These are phyloP conservation scores for Forsythia suspensa DNA, from an alignment of 257 asterid genomes.

Conservation along the genomic window DNA sequence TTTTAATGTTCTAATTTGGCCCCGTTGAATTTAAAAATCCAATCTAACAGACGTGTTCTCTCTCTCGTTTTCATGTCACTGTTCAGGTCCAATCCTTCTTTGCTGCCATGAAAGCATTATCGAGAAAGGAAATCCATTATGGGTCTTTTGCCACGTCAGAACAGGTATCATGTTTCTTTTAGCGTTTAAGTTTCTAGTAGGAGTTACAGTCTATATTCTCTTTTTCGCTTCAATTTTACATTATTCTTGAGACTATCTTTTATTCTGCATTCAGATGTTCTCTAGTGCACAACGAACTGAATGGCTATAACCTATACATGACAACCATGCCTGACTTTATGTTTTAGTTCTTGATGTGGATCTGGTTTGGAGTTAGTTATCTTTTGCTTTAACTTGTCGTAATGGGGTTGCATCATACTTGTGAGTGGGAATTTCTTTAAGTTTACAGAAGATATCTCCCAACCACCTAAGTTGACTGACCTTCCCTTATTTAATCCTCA, in stretches of 20 bases:
- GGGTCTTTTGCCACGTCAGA: slow-evolving; percentile 80
- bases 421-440: neutral
- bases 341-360: neutral
- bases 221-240: neutral
- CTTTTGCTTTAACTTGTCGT: neutral
- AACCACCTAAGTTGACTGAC: neutral
- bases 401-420: neutral
- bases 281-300: neutral
- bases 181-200: neutral
- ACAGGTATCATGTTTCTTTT: slow-evolving; percentile 48
- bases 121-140: slow-evolving; percentile 68
- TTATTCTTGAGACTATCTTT: neutral
- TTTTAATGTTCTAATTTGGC: slow-evolving; percentile 16
- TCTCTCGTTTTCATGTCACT: slow-evolving; percentile 19
- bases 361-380: neutral
- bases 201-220: neutral
- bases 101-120: slow-evolving; percentile 71
- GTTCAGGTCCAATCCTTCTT: slow-evolving; percentile 66
- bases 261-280: neutral
- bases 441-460: neutral
- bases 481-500: neutral
- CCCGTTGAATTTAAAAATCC: neutral
- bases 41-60: slow-evolving; percentile 5
- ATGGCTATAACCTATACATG: neutral
- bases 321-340: neutral